Percentiles rank a stretch among this genome's conserved stretches.
Conservation (phyloP, 1,284 basidiomycete genomes). For the Microbotryum lychnidis-dioicae region DNA sequence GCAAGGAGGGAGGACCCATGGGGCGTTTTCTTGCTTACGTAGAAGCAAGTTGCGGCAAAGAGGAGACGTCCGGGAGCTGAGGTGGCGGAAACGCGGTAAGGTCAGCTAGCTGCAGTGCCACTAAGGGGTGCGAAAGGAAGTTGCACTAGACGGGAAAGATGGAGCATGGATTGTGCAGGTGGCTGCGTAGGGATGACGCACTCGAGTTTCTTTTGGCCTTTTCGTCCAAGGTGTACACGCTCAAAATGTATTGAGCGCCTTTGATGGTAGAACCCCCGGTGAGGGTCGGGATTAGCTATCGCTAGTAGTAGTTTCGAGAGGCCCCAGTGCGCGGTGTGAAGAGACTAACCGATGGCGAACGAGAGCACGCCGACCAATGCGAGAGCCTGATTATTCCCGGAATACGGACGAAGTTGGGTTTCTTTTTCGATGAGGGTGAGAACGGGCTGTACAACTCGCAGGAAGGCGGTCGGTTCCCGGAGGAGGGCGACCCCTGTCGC, state of each 20-base stretch:
- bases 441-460: neutral
- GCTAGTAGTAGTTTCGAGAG: no score
- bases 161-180: neutral
- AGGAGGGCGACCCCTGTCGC: neutral
- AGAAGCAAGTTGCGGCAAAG: constrained; percentile 5
- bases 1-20: constrained; percentile 10
- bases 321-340: no score
- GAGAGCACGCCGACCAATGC: constrained; percentile 3
- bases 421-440: neutral
- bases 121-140: no score
- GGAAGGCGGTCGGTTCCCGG: neutral
- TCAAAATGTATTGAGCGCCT: no score
- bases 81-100: neutral
- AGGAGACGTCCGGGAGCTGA: constrained; percentile 17
- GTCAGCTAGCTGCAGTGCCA: neutral
- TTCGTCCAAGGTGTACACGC: constrained; percentile 20
- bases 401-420: neutral
- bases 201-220: constrained; percentile 20
- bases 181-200: neutral
- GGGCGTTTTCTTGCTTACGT: constrained; percentile 2
- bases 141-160: neutral
- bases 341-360: neutral
- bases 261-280: no score
- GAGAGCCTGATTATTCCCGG: neutral
- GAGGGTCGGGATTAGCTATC: neutral